Conservation (phyloP, 768 basidiomycete genomes). For the Termitomyces sp. region DNA sequence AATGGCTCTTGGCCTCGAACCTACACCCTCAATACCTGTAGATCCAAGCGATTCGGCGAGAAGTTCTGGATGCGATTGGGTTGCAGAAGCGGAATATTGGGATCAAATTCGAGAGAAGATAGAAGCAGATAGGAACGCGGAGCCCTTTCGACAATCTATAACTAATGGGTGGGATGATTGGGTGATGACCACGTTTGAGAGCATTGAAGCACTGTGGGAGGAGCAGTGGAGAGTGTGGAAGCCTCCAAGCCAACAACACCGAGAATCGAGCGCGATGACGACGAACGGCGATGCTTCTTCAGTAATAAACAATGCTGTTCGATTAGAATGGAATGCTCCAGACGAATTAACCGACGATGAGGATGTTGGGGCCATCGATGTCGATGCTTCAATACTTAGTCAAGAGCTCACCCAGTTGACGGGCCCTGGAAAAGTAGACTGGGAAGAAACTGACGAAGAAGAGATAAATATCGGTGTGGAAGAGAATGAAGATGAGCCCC, state of each 20-base stretch:
- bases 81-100: slow-evolving; percentile 73
- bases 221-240: slow-evolving; percentile 55
- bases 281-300: neutral
- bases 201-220: slow-evolving; percentile 85
- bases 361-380: slow-evolving; percentile 32
- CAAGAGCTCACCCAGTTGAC: slow-evolving; percentile 41
- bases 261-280: neutral
- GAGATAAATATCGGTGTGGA: slow-evolving; percentile 8
- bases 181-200: slow-evolving; percentile 89
- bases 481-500: slow-evolving; percentile 26
- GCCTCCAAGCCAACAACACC: slow-evolving; percentile 25
- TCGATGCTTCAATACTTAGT: slow-evolving; percentile 50
- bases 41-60: slow-evolving; percentile 66
- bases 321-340: neutral
- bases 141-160: slow-evolving; percentile 8
- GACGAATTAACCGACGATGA: slow-evolving; percentile 7
- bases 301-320: neutral
- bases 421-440: slow-evolving; percentile 29
- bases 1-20: slow-evolving; percentile 57
- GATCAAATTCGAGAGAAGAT: slow-evolving; percentile 65
- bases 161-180: slow-evolving; percentile 58
- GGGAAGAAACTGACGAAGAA: slow-evolving; percentile 23
- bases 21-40: slow-evolving; percentile 70
- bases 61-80: slow-evolving; percentile 59
- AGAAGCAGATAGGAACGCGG: slow-evolving; percentile 34